Conservation (phyloP, 805 yeast species). For the Spathaspora hagerdaliae region DNA sequence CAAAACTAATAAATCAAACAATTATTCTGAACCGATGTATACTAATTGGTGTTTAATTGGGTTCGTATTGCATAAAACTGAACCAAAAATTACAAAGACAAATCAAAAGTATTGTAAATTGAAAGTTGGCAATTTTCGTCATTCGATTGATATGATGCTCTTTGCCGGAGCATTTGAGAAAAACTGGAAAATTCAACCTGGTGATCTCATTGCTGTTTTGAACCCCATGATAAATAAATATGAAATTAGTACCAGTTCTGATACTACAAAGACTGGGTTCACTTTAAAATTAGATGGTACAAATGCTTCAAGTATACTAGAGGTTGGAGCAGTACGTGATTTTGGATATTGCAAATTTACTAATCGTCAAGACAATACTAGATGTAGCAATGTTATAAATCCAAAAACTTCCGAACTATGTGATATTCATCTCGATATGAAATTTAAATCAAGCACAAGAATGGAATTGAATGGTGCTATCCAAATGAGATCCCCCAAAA, state of each 20-base stretch:
- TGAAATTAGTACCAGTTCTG: slow-evolving; percentile 9
- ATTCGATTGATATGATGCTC: slow-evolving; percentile 55
- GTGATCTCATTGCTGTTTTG: slow-evolving; percentile 68
- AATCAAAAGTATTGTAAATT: slow-evolving; percentile 55
- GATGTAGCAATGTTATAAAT: slow-evolving; percentile 63
- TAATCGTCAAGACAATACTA: slow-evolving; percentile 40
- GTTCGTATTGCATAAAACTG: slow-evolving; percentile 54
- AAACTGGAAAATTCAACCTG: slow-evolving; percentile 70
- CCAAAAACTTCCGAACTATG: slow-evolving; percentile 53
- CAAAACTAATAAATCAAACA: slow-evolving; percentile 59
- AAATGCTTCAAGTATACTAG: slow-evolving; percentile 48
- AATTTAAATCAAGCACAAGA: slow-evolving; percentile 51
- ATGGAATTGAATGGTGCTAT: slow-evolving; percentile 70
- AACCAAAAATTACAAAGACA: slow-evolving; percentile 41
- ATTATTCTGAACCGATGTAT: slow-evolving; percentile 63
- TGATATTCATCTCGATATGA: slow-evolving; percentile 64
- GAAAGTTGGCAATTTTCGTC: slow-evolving; percentile 64
- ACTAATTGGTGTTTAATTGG: slow-evolving; percentile 83
- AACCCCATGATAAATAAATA: slow-evolving; percentile 60
- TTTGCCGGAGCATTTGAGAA: slow-evolving; percentile 65
- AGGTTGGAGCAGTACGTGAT: slow-evolving; percentile 67
- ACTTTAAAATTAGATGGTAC: slow-evolving; percentile 49
- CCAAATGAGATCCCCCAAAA: slow-evolving; percentile 50
- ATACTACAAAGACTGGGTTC: slow-evolving; percentile 30
- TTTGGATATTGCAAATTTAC: slow-evolving; percentile 62